phyloP scores from a whole-genome alignment of 805 yeast species.

The Schwanniomyces pseudopolymorphus region DNA sequence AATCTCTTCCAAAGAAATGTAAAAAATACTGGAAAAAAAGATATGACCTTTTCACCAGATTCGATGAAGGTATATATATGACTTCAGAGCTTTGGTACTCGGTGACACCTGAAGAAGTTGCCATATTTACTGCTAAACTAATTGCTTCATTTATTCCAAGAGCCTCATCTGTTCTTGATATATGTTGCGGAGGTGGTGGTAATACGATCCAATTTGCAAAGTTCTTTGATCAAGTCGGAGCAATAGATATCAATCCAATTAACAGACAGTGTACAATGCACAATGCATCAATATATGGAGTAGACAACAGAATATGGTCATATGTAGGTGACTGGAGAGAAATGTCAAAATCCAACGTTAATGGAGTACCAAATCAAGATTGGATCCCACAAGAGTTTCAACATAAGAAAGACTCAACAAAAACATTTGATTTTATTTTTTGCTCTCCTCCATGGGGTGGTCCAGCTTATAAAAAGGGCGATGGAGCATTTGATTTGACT shows the following conservation, averaged over 20 bases:
- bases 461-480: slow-evolving; percentile 49
- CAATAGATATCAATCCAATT: slow-evolving; percentile 58
- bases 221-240: slow-evolving; percentile 54
- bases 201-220: slow-evolving; percentile 75
- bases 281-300: slow-evolving; percentile 66
- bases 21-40: slow-evolving; percentile 64
- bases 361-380: slow-evolving; percentile 11
- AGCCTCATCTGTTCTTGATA: slow-evolving; percentile 53
- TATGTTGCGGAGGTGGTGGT: slow-evolving; percentile 89
- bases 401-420: slow-evolving; percentile 10
- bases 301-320: slow-evolving; percentile 50
- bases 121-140: slow-evolving; percentile 57
- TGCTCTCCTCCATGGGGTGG: slow-evolving; percentile 95
- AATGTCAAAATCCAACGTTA: slow-evolving; percentile 8
- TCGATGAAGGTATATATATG: slow-evolving; percentile 67
- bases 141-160: slow-evolving; percentile 52
- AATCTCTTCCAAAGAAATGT: slow-evolving; percentile 39
- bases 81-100: slow-evolving; percentile 80
- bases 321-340: slow-evolving; percentile 49
- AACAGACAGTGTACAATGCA: slow-evolving; percentile 66
- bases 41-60: slow-evolving; percentile 57
- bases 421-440: slow-evolving; percentile 54
- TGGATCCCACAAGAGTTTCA: slow-evolving; percentile 34
- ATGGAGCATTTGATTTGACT: slow-evolving; percentile 44
- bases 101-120: slow-evolving; percentile 81